Percentiles rank a stretch among this genome's conserved stretches.
Conservation (phyloP, 345 rosid species). For the Raphanus raphanistrum region DNA sequence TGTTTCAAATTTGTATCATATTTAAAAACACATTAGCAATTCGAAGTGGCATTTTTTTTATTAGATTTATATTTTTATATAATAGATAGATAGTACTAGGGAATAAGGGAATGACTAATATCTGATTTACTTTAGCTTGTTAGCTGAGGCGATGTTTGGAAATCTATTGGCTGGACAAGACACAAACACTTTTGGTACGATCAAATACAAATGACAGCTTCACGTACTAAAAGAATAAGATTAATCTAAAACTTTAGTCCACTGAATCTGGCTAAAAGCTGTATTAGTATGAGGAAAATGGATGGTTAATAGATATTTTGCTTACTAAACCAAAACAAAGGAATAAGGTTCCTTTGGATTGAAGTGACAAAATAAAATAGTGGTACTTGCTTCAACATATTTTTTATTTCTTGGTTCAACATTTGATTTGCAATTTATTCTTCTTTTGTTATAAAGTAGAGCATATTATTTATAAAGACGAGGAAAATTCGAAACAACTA, state of each 20-base stretch:
- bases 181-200: constrained; percentile 5
- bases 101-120: constrained; percentile 10
- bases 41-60: neutral
- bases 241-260: constrained; percentile 26
- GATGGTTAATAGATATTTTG: constrained; percentile 26
- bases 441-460: neutral
- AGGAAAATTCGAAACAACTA: neutral
- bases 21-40: neutral
- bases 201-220: constrained; percentile 17
- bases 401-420: neutral
- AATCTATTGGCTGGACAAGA: constrained; percentile 6
- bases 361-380: constrained; percentile 23
- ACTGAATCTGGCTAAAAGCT: constrained; percentile 25
- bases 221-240: constrained; percentile 7
- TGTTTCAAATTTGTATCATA: neutral
- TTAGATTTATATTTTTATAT: neutral
- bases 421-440: neutral
- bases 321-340: constrained; percentile 8
- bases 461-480: neutral
- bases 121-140: constrained; percentile 4
- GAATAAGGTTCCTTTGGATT: constrained; percentile 33
- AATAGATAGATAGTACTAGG: neutral
- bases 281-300: constrained; percentile 25
- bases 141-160: neutral
- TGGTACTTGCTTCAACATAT: neutral